These are phyloP conservation scores for Trichosporon sp. DNA, from an alignment of 1,284 basidiomycete genomes.

Conservation along the genomic window DNA sequence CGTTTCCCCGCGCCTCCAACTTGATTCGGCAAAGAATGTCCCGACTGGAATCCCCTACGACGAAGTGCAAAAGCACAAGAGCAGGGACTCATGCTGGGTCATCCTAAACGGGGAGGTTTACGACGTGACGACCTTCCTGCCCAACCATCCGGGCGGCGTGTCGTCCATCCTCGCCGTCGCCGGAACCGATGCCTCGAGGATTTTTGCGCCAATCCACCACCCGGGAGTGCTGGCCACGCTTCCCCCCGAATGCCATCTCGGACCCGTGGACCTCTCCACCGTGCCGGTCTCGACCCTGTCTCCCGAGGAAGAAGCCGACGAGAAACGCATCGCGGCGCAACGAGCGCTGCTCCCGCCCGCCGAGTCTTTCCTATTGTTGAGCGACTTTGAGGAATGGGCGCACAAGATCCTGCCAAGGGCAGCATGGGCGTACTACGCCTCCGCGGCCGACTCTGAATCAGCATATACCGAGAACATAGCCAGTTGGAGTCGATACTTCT, in stretches of 20 bases:
- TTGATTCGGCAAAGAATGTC: background rate
- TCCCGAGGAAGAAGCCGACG: conserved; percentile 60
- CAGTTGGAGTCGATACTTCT: conserved; percentile 61
- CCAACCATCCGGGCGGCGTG: conserved; percentile 62
- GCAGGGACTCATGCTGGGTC: conserved; percentile 72
- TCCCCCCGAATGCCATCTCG: conserved; percentile 67
- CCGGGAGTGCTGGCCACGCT: conserved; percentile 57
- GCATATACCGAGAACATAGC: conserved; percentile 59
- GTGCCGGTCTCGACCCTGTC: conserved; percentile 63
- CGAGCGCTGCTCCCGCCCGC: conserved; percentile 66
- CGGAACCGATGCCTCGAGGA: conserved; percentile 63
- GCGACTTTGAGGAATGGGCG: conserved; percentile 66
- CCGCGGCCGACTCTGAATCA: conserved; percentile 60
- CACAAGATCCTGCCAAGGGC: conserved; percentile 57
- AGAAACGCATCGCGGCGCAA: conserved; percentile 67
- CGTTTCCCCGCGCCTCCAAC: background rate
- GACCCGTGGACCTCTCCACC: conserved; percentile 65
- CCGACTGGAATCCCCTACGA: conserved; percentile 45
- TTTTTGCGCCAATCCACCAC: conserved; percentile 60
- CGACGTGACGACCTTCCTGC: conserved; percentile 76
- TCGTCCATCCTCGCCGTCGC: conserved; percentile 61
- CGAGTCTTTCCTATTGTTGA: conserved; percentile 68
- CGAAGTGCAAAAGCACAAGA: conserved; percentile 63
- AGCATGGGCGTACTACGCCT: conserved; percentile 63
- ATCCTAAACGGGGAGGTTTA: conserved; percentile 63